These are phyloP conservation scores for Fraxinus sp. DNA, from an alignment of 305 asterid genomes.

Conservation along the genomic window DNA sequence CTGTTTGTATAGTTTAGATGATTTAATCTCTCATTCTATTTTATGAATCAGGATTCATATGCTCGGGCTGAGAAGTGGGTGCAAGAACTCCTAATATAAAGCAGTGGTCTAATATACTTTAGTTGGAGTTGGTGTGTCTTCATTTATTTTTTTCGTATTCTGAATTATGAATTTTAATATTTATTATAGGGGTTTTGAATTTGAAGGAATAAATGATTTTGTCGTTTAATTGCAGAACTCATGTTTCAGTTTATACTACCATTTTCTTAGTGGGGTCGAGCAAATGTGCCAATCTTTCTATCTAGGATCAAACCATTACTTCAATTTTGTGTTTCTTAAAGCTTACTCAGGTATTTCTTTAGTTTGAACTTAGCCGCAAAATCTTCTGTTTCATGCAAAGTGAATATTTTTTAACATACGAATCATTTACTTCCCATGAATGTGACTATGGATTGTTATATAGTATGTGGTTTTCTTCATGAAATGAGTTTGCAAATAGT, in stretches of 20 bases:
- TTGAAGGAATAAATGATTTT: background rate
- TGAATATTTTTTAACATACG: background rate
- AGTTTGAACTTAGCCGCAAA: background rate
- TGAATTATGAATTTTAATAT: background rate
- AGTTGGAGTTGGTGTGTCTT: too few species aligned
- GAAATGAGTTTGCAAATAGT: background rate
- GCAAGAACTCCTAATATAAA: constrained; percentile 65
- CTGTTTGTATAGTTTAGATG: constrained; percentile 6
- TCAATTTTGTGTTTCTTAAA: constrained; percentile 52
- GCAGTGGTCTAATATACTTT: too few species aligned
- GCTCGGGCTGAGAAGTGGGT: constrained; percentile 88
- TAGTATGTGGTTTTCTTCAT: background rate
- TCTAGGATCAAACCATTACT: constrained; percentile 54
- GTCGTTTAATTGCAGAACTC: constrained; percentile 46
- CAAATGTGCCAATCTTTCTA: constrained; percentile 60
- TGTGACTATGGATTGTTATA: background rate
- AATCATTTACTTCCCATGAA: background rate
- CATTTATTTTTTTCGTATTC: too few species aligned
- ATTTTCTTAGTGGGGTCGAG: constrained; percentile 63
- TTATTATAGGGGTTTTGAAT: background rate
- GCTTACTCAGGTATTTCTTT: constrained; percentile 53
- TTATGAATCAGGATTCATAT: constrained; percentile 63
- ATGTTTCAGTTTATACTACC: constrained; percentile 47
- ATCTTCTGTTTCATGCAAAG: background rate
- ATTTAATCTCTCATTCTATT: constrained; percentile 6